A percentile compares a stretch with the other conserved stretches of the same genome.
phyloP scores from a whole-genome alignment of 106 monocot genomes.

The Triglochin maritima region DNA sequence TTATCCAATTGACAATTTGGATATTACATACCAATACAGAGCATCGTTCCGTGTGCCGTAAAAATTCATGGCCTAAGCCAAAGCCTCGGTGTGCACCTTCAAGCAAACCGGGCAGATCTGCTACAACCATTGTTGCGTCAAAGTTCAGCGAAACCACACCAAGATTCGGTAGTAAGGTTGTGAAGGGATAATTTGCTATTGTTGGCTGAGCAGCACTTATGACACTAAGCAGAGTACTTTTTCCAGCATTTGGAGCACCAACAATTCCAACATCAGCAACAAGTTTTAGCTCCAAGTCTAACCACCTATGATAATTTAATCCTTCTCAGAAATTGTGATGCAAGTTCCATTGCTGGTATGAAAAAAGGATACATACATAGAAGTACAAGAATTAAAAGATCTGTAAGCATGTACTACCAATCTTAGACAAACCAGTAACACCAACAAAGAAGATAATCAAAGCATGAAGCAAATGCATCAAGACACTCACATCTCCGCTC shows the following conservation, averaged over 20 bases:
- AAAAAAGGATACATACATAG: too few relatives aligned
- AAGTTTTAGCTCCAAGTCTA: slow-evolving; percentile 91
- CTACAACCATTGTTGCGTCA: slow-evolving; percentile 92
- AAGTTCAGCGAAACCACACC: slow-evolving; percentile 88
- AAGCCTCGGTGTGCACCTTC: slow-evolving; percentile 96
- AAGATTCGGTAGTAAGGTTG: slow-evolving; percentile 90
- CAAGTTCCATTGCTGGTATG: too few relatives aligned
- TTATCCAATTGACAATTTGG: too few relatives aligned
- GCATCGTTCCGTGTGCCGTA: slow-evolving; percentile 94
- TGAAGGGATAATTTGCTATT: slow-evolving; percentile 97
- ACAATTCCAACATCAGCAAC: slow-evolving; percentile 99
- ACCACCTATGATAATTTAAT: too few relatives aligned
- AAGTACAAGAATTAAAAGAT: neutral
- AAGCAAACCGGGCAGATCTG: slow-evolving; percentile 97
- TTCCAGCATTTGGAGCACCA: slow-evolving; percentile 97
- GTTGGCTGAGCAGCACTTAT: slow-evolving; percentile 90
- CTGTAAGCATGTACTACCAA: neutral
- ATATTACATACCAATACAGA: slow-evolving; percentile 61
- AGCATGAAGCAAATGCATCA: too few relatives aligned
- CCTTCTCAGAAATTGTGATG: too few relatives aligned
- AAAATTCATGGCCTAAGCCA: slow-evolving; percentile 96
- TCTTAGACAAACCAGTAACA: neutral
- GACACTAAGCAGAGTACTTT: slow-evolving; percentile 86
- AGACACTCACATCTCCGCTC: slow-evolving; percentile 88
- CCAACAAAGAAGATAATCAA: neutral